phyloP scores from a whole-genome alignment of 495 filamentous ascomycete species.

The Hypoxylon trugodes region DNA sequence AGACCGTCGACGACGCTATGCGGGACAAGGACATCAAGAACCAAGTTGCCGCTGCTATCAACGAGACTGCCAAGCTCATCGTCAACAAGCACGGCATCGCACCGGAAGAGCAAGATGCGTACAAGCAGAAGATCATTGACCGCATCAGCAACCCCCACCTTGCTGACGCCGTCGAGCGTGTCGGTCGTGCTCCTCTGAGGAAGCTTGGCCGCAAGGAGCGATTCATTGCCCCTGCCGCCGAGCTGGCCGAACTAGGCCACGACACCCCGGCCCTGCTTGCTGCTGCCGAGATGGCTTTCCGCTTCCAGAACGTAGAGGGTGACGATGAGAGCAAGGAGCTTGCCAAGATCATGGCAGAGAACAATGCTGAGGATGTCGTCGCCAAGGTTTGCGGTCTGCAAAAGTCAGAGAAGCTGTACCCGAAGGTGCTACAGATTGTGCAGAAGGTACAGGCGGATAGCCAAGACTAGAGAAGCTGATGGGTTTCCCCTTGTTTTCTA shows the following conservation, averaged over 20 bases:
- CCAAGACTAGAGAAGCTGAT: conserved; percentile 38
- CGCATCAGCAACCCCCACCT: conserved; percentile 96
- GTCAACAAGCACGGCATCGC: conserved; percentile 84
- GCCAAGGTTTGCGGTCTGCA: conserved; percentile 78
- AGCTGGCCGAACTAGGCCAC: conserved; percentile 79
- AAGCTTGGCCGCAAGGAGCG: conserved; percentile 94
- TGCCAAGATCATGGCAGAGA: conserved; percentile 79
- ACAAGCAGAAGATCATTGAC: conserved; percentile 89
- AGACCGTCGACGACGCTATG: conserved; percentile 82
- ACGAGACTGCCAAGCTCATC: conserved; percentile 86
- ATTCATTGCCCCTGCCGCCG: conserved; percentile 89
- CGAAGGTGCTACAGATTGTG: conserved; percentile 73
- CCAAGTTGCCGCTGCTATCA: conserved; percentile 76
- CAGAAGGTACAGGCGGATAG: conserved; percentile 76
- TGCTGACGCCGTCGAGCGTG: conserved; percentile 91
- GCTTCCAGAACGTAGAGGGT: conserved; percentile 89
- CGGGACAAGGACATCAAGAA: conserved; percentile 70
- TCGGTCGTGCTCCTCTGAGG: conserved; percentile 91
- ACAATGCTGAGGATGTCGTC: conserved; percentile 71
- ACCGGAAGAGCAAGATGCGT: conserved; percentile 79
- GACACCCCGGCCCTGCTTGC: conserved; percentile 74
- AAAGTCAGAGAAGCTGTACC: conserved; percentile 74
- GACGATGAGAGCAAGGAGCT: conserved; percentile 87
- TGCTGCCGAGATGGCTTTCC: conserved; percentile 84
- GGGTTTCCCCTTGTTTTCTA: conserved; percentile 7